Conservation (phyloP, 257 asterid species). For the Lycium ferocissimum region DNA sequence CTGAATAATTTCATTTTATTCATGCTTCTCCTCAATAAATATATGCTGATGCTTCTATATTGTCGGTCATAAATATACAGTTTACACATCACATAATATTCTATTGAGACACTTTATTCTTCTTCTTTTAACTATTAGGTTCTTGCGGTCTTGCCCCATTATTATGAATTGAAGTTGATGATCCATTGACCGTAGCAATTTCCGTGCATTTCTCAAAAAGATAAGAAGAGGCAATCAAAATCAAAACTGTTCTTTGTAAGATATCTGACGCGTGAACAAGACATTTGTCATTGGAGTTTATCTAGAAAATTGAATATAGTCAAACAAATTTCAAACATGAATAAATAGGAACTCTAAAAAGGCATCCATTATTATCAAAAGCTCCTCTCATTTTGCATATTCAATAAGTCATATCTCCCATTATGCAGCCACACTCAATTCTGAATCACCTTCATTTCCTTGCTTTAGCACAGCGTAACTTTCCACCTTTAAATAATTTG, state of each 20-base stretch:
- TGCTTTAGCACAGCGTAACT: too few relatives aligned
- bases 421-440: background rate
- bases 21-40: too few relatives aligned
- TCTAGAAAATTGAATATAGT: background rate
- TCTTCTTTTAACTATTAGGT: too few relatives aligned
- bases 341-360: background rate
- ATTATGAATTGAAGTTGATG: background rate
- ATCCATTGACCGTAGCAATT: background rate
- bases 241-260: background rate
- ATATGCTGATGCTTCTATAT: too few relatives aligned
- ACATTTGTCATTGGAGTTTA: background rate
- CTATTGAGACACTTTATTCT: too few relatives aligned
- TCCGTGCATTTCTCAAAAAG: background rate
- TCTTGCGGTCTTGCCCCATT: background rate
- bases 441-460: too few relatives aligned
- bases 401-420: background rate
- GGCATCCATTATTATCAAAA: background rate
- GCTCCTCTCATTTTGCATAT: background rate
- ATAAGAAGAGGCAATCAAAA: background rate
- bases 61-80: too few relatives aligned
- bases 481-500: too few relatives aligned
- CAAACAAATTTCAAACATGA: background rate
- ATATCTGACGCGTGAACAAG: background rate
- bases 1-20: too few relatives aligned
- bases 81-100: too few relatives aligned